Conservation (phyloP, 768 basidiomycete species). For the Mycena amicta region DNA sequence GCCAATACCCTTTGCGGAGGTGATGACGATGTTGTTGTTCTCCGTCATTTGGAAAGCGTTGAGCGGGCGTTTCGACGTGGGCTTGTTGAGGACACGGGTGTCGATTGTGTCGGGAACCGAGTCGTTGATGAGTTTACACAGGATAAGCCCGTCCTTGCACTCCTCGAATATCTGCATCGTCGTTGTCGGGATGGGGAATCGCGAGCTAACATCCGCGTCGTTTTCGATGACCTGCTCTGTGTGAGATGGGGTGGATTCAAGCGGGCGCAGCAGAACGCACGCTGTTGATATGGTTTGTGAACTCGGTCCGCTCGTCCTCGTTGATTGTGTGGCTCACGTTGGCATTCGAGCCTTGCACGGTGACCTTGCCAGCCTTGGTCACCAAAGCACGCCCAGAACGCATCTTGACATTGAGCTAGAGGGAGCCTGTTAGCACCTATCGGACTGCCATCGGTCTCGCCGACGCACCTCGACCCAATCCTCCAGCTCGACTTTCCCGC, state of each 20-base stretch:
- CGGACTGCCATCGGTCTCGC: constrained; percentile 20
- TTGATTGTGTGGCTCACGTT: constrained; percentile 98
- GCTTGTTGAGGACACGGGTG: constrained; percentile 95
- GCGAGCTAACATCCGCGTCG: constrained; percentile 78
- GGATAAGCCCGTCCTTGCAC: constrained; percentile 90
- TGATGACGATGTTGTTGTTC: constrained; percentile 99
- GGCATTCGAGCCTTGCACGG: constrained; percentile 91
- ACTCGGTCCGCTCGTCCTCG: constrained; percentile 92
- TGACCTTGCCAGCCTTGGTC: constrained; percentile 85
- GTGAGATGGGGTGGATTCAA: not conserved
- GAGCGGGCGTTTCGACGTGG: constrained; percentile 74
- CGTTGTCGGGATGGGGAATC: constrained; percentile 90
- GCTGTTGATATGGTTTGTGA: constrained; percentile 97
- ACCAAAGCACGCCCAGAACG: constrained; percentile 48
- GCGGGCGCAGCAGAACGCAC: constrained; percentile 48
- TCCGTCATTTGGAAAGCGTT: constrained; percentile 99
- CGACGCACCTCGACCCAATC: constrained; percentile 94
- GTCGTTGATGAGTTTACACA: constrained; percentile 99
- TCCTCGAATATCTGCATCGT: constrained; percentile 99
- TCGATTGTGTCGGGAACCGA: constrained; percentile 99
- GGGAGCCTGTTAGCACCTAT: constrained; percentile 20
- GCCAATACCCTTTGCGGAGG: constrained; percentile 96
- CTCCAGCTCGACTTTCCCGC: constrained; percentile 94
- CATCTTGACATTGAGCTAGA: constrained; percentile 81
- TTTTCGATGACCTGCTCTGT: constrained; percentile 82